Evolutionary conservation across 2,329 filamentous ascomycete species (phyloP).

Genomic region (Fusarium tjaetaba): DNA sequence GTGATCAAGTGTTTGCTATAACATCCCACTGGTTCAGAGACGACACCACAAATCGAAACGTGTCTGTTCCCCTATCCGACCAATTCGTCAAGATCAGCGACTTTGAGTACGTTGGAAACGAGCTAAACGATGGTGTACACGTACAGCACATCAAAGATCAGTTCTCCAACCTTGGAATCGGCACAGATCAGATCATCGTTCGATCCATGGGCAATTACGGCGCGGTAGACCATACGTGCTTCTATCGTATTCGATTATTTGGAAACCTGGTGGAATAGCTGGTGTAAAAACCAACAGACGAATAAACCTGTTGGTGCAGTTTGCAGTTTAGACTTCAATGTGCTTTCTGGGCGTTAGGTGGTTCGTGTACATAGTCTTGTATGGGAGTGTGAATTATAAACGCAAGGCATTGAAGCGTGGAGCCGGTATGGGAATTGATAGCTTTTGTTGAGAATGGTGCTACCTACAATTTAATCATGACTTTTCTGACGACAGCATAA

Average conservation of each 20-base stretch:
- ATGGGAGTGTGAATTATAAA: slow-evolving; percentile 20
- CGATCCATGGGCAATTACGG: slow-evolving; percentile 69
- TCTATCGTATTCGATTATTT: slow-evolving; percentile 71
- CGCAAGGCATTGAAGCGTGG: slow-evolving; percentile 25
- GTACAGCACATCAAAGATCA: slow-evolving; percentile 64
- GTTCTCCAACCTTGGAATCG: slow-evolving; percentile 57
- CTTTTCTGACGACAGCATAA: slow-evolving; percentile 1
- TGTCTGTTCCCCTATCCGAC: slow-evolving; percentile 42
- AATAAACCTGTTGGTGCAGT: background rate
- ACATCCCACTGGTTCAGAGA: slow-evolving; percentile 50
- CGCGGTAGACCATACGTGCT: slow-evolving; percentile 67
- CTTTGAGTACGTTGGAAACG: slow-evolving; percentile 62
- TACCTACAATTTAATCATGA: slow-evolving; percentile 15
- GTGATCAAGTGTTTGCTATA: slow-evolving; percentile 55
- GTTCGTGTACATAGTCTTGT: slow-evolving; percentile 17
- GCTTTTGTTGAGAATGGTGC: slow-evolving; percentile 13
- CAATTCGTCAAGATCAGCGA: slow-evolving; percentile 67
- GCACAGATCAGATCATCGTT: slow-evolving; percentile 64
- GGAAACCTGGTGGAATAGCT: slow-evolving; percentile 43
- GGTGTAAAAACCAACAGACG: too few relatives aligned
- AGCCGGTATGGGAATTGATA: slow-evolving; percentile 29
- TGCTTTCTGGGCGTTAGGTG: background rate
- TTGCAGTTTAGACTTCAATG: background rate
- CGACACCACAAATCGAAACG: slow-evolving; percentile 43
- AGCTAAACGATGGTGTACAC: slow-evolving; percentile 58